A percentile compares a stretch with the other conserved stretches of the same genome.
phyloP scores from a whole-genome alignment of 805 yeast species.

The Kuraishia floccosa region DNA sequence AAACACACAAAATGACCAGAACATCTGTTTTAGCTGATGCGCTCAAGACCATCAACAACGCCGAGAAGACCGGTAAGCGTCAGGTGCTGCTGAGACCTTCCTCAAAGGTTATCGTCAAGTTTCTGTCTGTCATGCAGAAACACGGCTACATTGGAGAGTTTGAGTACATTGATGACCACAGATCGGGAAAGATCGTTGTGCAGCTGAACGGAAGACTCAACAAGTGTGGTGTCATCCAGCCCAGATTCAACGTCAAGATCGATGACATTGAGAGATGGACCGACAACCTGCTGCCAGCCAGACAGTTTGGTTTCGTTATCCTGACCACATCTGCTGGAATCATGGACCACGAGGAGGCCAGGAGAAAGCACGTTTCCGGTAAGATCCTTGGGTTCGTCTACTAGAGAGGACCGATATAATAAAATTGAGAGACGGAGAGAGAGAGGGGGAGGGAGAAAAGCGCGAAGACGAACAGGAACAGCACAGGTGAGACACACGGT shows the following conservation, averaged over 20 bases:
- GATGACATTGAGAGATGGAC: slow-evolving; percentile 98
- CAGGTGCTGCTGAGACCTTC: slow-evolving; percentile 98
- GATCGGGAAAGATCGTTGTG: slow-evolving; percentile 96
- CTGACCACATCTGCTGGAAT: slow-evolving; percentile 99
- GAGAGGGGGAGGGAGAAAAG: too few relatives aligned
- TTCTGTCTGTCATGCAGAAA: slow-evolving; percentile 94
- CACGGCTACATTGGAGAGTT: slow-evolving; percentile 98
- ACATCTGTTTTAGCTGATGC: slow-evolving; percentile 98
- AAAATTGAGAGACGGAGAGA: too few relatives aligned
- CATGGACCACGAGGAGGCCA: slow-evolving; percentile 99
- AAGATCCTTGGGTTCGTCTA: slow-evolving; percentile 97
- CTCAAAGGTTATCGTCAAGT: slow-evolving; percentile 96
- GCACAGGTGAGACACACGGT: too few relatives aligned
- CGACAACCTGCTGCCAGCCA: slow-evolving; percentile 95
- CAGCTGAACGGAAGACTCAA: slow-evolving; percentile 97
- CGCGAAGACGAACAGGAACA: too few relatives aligned
- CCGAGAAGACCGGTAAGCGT: slow-evolving; percentile 99
- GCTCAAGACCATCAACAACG: slow-evolving; percentile 96
- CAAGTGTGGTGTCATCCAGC: slow-evolving; percentile 98
- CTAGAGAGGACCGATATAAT: too few relatives aligned
- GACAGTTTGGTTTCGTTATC: slow-evolving; percentile 98
- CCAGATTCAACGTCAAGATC: slow-evolving; percentile 96
- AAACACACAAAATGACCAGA: slow-evolving; percentile 64
- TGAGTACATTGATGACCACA: slow-evolving; percentile 98
- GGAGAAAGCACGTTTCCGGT: slow-evolving; percentile 99